Evolutionary conservation across 2,329 filamentous ascomycete species (phyloP).

Genomic region (Xylaria hypoxylon): DNA sequence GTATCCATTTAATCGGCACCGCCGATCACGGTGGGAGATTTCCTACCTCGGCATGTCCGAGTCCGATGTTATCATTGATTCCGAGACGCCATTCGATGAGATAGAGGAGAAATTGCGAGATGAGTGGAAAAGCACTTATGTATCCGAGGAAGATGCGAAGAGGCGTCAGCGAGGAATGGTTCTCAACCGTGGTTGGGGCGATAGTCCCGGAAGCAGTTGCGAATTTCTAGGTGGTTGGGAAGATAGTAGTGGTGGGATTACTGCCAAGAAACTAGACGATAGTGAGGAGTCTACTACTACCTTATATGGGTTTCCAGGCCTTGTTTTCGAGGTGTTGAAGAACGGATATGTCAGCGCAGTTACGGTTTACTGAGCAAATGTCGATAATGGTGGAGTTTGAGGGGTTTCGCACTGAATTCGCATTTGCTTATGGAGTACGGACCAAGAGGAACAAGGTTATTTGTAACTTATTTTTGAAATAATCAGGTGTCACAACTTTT

Average conservation of each 20-base stretch:
- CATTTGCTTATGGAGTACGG: conserved; percentile 5
- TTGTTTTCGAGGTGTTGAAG: conserved; percentile 95
- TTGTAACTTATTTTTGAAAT: background rate
- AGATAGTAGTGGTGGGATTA: conserved; percentile 68
- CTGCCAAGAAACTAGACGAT: conserved; percentile 64
- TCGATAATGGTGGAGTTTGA: conserved; percentile 16
- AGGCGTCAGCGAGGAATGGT: conserved; percentile 80
- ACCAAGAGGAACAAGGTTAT: background rate
- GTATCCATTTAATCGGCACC: conserved; percentile 95
- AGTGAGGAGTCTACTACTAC: conserved; percentile 77
- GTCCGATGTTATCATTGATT: conserved; percentile 66
- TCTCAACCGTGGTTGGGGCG: conserved; percentile 89
- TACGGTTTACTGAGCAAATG: conserved; percentile 77
- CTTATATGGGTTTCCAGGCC: conserved; percentile 90
- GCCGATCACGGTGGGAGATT: conserved; percentile 88
- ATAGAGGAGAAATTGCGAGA: conserved; percentile 76
- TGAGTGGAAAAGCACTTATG: conserved; percentile 76
- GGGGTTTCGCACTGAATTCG: background rate
- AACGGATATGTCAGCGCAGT: conserved; percentile 90
- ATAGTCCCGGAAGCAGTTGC: conserved; percentile 89
- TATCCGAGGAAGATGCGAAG: conserved; percentile 63
- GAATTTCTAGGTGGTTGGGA: conserved; percentile 90
- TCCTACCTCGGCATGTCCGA: conserved; percentile 64
- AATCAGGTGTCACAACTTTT: background rate
- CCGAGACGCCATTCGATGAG: conserved; percentile 81